Percentiles rank a stretch among this genome's conserved stretches.
Evolutionary conservation across 371 early-diverging fungal genomes (phyloP).

Genomic region (Mortierella sp.): DNA sequence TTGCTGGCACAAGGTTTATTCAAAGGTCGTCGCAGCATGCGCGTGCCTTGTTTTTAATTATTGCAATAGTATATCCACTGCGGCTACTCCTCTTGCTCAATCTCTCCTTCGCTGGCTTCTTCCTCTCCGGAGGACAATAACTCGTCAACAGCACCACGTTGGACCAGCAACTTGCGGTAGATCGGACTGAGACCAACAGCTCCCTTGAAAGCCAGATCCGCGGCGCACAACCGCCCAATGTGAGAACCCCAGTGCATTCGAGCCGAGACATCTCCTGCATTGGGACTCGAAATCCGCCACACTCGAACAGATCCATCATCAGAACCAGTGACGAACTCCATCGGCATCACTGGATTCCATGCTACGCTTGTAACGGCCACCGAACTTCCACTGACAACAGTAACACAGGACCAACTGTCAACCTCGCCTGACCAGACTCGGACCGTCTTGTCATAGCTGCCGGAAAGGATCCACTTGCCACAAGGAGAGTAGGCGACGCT

Average conservation of each 20-base stretch:
- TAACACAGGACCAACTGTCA: not conserved
- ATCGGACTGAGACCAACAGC: not conserved
- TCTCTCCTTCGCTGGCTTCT: too few relatives aligned
- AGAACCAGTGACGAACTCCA: not conserved
- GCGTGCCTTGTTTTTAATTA: too few relatives aligned
- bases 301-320: not conserved
- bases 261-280: not conserved
- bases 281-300: not conserved
- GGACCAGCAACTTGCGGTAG: not conserved
- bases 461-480: not conserved
- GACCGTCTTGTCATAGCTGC: not conserved
- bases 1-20: too few relatives aligned
- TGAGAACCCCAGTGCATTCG: not conserved
- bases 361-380: not conserved
- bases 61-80: too few relatives aligned
- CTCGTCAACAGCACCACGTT: not conserved
- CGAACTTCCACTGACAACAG: not conserved
- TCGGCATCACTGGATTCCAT: not conserved
- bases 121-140: too few relatives aligned
- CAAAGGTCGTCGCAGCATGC: too few relatives aligned
- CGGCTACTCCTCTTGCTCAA: too few relatives aligned
- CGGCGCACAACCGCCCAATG: not conserved
- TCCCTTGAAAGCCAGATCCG: not conserved
- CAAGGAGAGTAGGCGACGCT: not conserved
- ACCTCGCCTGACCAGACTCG: not conserved